These are phyloP conservation scores for Ophiostoma sp. DNA, from an alignment of 2,329 filamentous ascomycete species.

Conservation along the genomic window DNA sequence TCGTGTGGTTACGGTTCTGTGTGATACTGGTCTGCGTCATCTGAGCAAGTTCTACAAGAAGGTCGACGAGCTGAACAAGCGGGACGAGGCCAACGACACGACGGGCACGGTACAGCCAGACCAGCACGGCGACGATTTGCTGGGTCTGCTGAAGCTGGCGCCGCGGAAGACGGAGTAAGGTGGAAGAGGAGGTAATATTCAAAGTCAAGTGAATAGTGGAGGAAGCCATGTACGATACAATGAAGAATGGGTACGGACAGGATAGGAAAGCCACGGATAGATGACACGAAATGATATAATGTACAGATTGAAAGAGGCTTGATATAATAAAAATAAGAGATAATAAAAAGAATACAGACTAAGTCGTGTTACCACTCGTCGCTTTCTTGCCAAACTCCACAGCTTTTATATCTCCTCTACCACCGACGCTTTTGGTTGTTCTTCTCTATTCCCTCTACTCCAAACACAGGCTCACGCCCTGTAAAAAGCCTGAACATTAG, in stretches of 20 bases:
- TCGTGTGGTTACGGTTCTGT: constrained; percentile 78
- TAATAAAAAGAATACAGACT: neutral
- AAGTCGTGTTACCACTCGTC: neutral
- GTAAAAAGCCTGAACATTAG: neutral
- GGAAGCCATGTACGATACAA: neutral
- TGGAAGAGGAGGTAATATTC: too few species aligned
- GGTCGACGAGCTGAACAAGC: constrained; percentile 62
- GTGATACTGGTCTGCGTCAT: constrained; percentile 79
- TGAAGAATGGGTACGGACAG: neutral
- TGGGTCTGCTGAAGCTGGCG: constrained; percentile 52
- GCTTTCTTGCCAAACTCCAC: neutral
- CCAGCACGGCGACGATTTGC: constrained; percentile 43
- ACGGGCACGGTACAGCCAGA: constrained; percentile 23
- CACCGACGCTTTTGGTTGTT: neutral
- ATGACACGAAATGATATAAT: neutral
- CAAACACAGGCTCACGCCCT: neutral
- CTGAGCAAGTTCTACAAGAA: constrained; percentile 82
- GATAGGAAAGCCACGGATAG: neutral
- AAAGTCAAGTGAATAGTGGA: neutral
- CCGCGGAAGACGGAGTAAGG: constrained; percentile 1
- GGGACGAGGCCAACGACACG: constrained; percentile 37
- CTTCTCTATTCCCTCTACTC: neutral
- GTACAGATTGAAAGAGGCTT: neutral
- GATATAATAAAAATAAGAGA: too few species aligned
- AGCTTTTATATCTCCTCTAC: neutral